A percentile compares a stretch with the other conserved stretches of the same genome.
Evolutionary conservation across 148 eudicot species (phyloP).

Genomic region (Spergularia bocconei): DNA sequence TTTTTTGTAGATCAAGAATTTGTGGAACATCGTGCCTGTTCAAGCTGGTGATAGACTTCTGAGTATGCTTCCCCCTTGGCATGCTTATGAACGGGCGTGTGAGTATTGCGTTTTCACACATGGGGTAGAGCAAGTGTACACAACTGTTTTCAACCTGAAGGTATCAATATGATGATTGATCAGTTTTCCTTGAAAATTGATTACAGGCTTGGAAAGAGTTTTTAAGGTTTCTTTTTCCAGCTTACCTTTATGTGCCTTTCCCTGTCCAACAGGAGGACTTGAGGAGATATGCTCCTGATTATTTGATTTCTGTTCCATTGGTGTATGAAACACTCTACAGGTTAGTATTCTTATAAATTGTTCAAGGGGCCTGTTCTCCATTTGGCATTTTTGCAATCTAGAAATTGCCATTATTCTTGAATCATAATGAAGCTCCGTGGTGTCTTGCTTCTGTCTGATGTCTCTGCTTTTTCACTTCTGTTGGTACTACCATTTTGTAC

Average conservation of each 20-base stretch:
- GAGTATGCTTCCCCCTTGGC: conserved; percentile 98
- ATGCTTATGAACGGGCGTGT: conserved; percentile 90
- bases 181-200: not conserved
- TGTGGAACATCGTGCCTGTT: conserved; percentile 79
- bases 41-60: conserved; percentile 77
- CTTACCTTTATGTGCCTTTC: not conserved
- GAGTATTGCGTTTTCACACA: conserved; percentile 70
- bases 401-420: not conserved
- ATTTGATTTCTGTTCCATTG: conserved; percentile 81
- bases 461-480: not conserved
- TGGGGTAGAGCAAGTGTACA: conserved; percentile 81
- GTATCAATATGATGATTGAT: conserved; percentile 26
- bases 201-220: not conserved
- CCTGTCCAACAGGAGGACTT: conserved; percentile 72
- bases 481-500: not conserved
- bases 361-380: not conserved
- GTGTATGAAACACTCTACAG: conserved; percentile 89
- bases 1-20: conserved; percentile 54
- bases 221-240: not conserved
- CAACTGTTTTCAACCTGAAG: conserved; percentile 73
- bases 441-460: not conserved
- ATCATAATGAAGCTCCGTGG: not conserved
- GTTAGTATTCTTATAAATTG: conserved; percentile 32
- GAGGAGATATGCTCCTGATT: conserved; percentile 72
- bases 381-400: conserved; percentile 7